Base-by-base conservation (phyloP, 129 eudicot species). In the Arctium lappa region DNA sequence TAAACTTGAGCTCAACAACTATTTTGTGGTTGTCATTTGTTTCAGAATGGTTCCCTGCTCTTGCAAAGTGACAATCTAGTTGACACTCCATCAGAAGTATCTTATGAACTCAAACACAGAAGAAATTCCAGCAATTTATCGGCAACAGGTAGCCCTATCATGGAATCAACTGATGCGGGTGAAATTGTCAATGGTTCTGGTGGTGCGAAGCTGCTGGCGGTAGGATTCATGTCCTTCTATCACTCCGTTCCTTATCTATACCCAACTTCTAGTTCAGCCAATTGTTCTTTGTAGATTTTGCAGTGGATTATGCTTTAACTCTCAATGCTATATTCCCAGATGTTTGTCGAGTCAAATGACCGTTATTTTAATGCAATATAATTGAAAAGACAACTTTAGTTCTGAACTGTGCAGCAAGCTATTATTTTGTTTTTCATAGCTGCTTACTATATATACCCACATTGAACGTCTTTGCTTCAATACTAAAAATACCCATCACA, bases 131-230 rank as follows among this genome's bases (percentile, higher is more conserved):
- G 92, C 91, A 85, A 81, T 80, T 69, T 88, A 53, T 88, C 95
- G 46, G 87, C 89, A 74, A 87, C 75, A 12, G 92, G 93, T 84
- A 93, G 95, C 89, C 80, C 92, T 44, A 65, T 92, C 13, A 85
- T 89, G 5, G 98, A 91, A 81, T 87, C 97, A 82, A 83, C 85
- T 93, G 97, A 91, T 12, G 90, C 77, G 80, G 99, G 91, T 86
- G 99, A 95, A 86, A 90, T 95, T 71, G 77, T 86, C 40, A 88
- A 85, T 87, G 90, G 91, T 79, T 86, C 89, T 86, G 82, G 86
- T 88, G 87, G 84, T 72, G 85, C 86, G 69, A 89, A 88, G 70
- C 85, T 86, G 81, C 88, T 86, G 78, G 79, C 85, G 73, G 97
- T 91, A 91, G 77, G 93, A 77, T 66, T 50, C 30, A 53, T 39